A percentile compares a stretch with the other conserved stretches of the same genome.
Evolutionary conservation across 352 stramenopile genomes (phyloP).

Genomic region (Bremia lactucae): DNA sequence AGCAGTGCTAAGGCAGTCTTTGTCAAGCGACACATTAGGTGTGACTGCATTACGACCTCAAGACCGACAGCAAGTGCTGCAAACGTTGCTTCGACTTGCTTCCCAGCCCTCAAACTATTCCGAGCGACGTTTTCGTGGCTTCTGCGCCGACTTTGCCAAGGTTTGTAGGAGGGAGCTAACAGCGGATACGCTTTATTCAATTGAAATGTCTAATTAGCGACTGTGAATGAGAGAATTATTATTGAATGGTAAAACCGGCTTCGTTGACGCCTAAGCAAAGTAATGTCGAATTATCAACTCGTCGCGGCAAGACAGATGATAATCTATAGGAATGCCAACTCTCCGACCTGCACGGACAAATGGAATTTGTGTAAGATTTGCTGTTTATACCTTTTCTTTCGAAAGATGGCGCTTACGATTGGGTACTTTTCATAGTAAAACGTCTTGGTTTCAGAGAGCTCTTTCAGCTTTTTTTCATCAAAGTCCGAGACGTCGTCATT

Average conservation of each 20-base stretch:
- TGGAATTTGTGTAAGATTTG: conserved; percentile 1
- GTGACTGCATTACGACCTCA: conserved; percentile 23
- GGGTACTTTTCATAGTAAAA: conserved; percentile 84
- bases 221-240: conserved; percentile 2
- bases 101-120: conserved; percentile 37
- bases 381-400: not conserved
- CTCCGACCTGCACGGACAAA: conserved; percentile 28
- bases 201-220: conserved; percentile 29
- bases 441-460: conserved; percentile 51
- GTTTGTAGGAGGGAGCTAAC: conserved; percentile 63
- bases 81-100: conserved; percentile 46
- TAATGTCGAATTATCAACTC: not conserved
- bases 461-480: conserved; percentile 40
- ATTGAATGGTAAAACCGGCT: too few species aligned
- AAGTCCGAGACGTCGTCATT: conserved; percentile 65
- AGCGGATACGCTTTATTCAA: conserved; percentile 37
- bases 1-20: conserved; percentile 20
- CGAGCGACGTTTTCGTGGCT: conserved; percentile 44
- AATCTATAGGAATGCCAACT: too few species aligned
- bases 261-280: too few species aligned
- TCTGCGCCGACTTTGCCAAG: conserved; percentile 63
- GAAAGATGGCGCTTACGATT: conserved; percentile 34
- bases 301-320: conserved; percentile 4
- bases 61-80: conserved; percentile 43
- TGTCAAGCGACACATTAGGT: conserved; percentile 30